A percentile compares a stretch with the other conserved stretches of the same genome.
These are phyloP conservation scores for Lepraria neglecta DNA, from an alignment of 495 filamentous ascomycete species.

Conservation along the genomic window DNA sequence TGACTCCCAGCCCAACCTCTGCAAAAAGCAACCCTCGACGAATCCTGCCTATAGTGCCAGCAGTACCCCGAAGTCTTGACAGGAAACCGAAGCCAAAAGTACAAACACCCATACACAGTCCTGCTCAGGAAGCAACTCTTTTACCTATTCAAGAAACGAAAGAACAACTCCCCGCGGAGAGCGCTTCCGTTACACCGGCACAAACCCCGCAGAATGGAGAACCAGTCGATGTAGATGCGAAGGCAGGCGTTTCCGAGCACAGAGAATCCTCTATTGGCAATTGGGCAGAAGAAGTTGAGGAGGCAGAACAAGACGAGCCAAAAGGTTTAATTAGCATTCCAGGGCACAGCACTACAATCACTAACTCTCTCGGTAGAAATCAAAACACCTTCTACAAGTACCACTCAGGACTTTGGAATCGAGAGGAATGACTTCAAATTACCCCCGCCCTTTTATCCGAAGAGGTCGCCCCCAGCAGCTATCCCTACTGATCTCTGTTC, in stretches of 20 bases:
- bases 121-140: background rate
- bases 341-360: background rate
- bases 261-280: background rate
- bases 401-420: constrained; percentile 14
- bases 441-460: constrained; percentile 18
- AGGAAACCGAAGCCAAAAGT: constrained; percentile 2
- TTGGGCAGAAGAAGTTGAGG: background rate
- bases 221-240: background rate
- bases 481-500: constrained; percentile 8
- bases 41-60: constrained; percentile 22
- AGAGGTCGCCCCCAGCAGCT: background rate
- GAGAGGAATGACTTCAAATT: constrained; percentile 12
- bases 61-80: constrained; percentile 25
- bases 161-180: background rate
- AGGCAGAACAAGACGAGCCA: background rate
- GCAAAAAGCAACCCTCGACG: constrained; percentile 9
- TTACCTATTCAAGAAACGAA: no score
- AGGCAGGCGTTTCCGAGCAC: background rate
- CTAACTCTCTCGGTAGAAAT: background rate
- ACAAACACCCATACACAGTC: background rate
- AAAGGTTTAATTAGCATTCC: constrained; percentile 12
- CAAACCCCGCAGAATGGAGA: background rate
- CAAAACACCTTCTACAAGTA: background rate
- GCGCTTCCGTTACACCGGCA: background rate
- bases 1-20: constrained; percentile 15